These are phyloP conservation scores for Podochytrium sp. DNA, from an alignment of 192 early-diverging fungal genomes.

Conservation along the genomic window DNA sequence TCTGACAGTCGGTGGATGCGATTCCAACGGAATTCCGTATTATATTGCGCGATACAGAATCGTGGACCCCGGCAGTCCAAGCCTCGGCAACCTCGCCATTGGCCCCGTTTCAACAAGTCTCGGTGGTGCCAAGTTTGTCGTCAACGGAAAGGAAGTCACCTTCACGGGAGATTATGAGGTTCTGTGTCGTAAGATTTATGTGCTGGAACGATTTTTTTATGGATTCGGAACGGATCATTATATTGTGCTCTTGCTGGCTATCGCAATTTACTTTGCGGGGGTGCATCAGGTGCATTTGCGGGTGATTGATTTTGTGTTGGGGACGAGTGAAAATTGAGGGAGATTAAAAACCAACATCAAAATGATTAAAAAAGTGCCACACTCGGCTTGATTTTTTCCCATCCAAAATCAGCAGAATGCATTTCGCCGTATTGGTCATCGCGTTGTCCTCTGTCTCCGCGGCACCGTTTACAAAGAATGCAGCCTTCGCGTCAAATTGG, in stretches of 20 bases:
- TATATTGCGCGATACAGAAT: constrained; percentile 18
- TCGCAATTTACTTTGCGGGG: not conserved
- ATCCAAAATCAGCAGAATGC: too few relatives aligned
- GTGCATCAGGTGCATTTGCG: too few relatives aligned
- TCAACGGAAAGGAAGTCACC: constrained; percentile 3
- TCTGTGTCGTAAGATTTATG: not conserved
- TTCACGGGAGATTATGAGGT: constrained; percentile 8
- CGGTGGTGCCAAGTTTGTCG: constrained; percentile 1
- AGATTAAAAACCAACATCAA: too few relatives aligned
- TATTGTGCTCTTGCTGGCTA: not conserved
- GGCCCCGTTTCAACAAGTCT: not conserved
- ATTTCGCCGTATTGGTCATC: too few relatives aligned
- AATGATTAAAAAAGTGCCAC: too few relatives aligned
- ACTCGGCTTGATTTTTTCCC: too few relatives aligned
- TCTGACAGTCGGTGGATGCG: too few relatives aligned
- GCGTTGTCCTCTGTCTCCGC: too few relatives aligned
- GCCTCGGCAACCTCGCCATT: constrained; percentile 1
- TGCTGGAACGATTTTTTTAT: not conserved
- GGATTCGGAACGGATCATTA: not conserved
- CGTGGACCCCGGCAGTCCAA: not conserved
- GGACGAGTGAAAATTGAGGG: too few relatives aligned
- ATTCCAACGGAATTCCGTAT: not conserved
- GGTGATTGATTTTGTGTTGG: too few relatives aligned
- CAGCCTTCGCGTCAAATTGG: too few relatives aligned
- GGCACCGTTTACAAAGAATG: too few relatives aligned